A percentile compares a stretch with the other conserved stretches of the same genome.
Conservation (phyloP, 78 protist species). For the Diacronema lutheri region DNA sequence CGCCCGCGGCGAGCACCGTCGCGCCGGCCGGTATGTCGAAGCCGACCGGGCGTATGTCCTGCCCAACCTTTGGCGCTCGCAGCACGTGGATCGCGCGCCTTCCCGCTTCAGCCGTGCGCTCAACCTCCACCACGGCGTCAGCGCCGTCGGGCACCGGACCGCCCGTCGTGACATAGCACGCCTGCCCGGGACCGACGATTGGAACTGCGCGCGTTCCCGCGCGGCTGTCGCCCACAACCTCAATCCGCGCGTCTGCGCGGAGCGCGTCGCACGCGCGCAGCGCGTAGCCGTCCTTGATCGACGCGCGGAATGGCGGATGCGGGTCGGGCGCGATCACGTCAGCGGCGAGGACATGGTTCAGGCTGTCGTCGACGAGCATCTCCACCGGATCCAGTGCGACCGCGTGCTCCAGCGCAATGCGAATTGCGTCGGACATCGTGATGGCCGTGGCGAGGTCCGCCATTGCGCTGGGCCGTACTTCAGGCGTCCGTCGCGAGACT, state of each 20-base stretch:
- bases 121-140: conserved; percentile 72
- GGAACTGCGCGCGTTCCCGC: no score
- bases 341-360: conserved; percentile 40
- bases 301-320: conserved; percentile 70
- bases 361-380: no score
- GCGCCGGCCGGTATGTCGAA: conserved; percentile 59
- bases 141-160: conserved; percentile 66
- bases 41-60: conserved; percentile 33
- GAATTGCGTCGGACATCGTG: no score
- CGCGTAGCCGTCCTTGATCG: conserved; percentile 82
- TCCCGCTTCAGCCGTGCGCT: background rate
- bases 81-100: background rate
- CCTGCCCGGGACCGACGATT: background rate
- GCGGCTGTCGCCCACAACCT: background rate
- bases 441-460: no score
- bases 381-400: no score
- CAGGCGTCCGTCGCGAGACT: no score
- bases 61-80: background rate
- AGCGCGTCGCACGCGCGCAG: conserved; percentile 49
- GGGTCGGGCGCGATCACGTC: conserved; percentile 37
- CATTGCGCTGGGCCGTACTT: no score
- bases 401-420: no score
- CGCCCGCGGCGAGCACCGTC: conserved; percentile 29
- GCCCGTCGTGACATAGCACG: conserved; percentile 62
- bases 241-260: conserved; percentile 11